Conservation (phyloP, 768 basidiomycete species). For the Inosperma sp. region DNA sequence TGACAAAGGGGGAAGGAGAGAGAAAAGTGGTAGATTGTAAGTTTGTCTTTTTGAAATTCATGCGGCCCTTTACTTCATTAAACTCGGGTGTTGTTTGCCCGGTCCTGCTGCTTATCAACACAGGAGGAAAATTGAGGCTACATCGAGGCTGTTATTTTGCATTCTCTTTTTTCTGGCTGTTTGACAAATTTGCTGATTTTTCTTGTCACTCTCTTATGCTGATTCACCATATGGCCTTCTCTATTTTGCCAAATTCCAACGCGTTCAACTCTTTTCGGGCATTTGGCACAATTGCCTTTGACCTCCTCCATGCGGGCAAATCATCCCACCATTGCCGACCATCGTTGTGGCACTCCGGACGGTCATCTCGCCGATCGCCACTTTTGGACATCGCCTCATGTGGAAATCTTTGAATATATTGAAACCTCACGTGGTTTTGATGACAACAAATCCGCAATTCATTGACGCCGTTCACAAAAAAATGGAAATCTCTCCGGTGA, state of each 20-base stretch:
- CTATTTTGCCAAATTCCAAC: background rate
- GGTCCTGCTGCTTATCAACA: too few species aligned
- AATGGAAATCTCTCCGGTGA: background rate
- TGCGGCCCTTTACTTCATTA: constrained; percentile 1
- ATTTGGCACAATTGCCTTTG: background rate
- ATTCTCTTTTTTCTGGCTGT: background rate
- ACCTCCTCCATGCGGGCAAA: background rate
- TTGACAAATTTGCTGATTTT: background rate
- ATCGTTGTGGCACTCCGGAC: too few species aligned
- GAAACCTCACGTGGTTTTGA: too few species aligned
- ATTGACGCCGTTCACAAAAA: background rate
- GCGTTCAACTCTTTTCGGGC: background rate
- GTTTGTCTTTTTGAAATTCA: constrained; percentile 17
- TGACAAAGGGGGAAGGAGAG: constrained; percentile 27
- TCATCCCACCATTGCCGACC: too few species aligned
- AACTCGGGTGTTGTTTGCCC: constrained; percentile 2
- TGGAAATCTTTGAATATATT: too few species aligned
- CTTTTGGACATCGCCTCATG: too few species aligned
- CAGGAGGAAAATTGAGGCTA: too few species aligned
- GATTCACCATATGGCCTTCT: background rate
- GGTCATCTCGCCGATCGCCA: too few species aligned
- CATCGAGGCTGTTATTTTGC: background rate
- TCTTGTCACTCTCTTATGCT: background rate
- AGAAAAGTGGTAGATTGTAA: constrained; percentile 36
- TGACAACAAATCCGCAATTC: background rate